Conservation (phyloP, 371 early-diverging fungal species). For the Mucor ambiguus region DNA sequence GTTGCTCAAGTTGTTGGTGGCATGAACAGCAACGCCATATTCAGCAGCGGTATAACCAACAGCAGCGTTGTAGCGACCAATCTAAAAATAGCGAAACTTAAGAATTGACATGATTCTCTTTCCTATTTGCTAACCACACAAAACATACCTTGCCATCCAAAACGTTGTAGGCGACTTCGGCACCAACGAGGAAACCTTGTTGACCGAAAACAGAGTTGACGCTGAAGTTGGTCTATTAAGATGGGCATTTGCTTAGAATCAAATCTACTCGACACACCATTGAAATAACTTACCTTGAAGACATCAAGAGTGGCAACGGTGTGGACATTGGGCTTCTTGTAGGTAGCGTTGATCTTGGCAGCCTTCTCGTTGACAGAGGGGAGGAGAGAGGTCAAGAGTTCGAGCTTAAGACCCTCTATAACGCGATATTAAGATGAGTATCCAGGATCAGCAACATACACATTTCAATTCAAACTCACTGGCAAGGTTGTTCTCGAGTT, state of each 20-base stretch:
- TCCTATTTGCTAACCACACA: not conserved
- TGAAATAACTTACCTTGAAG: conserved; percentile 41
- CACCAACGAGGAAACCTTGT: conserved; percentile 89
- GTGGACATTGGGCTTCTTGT: conserved; percentile 55
- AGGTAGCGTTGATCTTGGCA: conserved; percentile 51
- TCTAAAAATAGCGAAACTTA: conserved; percentile 24
- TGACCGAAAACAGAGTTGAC: conserved; percentile 63
- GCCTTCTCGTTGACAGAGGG: conserved; percentile 55
- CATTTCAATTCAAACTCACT: conserved; percentile 50
- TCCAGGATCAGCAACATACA: not conserved
- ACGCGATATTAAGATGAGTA: not conserved
- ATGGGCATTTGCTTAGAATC: not conserved
- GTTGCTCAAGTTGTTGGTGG: conserved; percentile 69
- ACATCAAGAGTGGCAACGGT: conserved; percentile 53
- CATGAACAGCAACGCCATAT: conserved; percentile 87
- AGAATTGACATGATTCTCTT: not conserved
- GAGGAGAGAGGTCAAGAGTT: conserved; percentile 49
- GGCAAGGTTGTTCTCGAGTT: conserved; percentile 92
- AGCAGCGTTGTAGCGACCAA: conserved; percentile 86
- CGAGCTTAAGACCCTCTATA: conserved; percentile 55
- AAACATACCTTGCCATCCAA: conserved; percentile 69
- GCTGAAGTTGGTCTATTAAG: conserved; percentile 44
- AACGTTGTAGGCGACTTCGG: conserved; percentile 92
- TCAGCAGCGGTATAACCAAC: conserved; percentile 86
- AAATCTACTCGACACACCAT: not conserved